Percentiles rank a stretch among this genome's conserved stretches.
phyloP scores from a whole-genome alignment of 2,329 filamentous ascomycete species.

The Aspergillus udagawae region DNA sequence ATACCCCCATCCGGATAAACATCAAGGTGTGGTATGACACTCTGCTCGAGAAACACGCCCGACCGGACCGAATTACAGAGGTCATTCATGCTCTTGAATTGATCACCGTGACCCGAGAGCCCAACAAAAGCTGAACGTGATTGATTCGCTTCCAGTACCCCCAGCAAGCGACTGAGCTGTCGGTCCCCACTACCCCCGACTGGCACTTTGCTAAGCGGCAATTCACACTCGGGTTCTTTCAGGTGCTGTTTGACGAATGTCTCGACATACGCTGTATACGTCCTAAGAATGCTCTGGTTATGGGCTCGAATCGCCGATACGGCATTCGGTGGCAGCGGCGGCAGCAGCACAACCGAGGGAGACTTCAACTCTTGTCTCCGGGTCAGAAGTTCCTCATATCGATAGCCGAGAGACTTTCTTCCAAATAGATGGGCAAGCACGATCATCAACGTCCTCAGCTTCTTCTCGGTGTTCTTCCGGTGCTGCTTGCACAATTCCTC shows the following conservation, averaged over 20 bases:
- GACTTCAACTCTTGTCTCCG: conserved; percentile 52
- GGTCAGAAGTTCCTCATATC: conserved; percentile 30
- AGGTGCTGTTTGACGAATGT: conserved; percentile 67
- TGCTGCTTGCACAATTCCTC: conserved; percentile 56
- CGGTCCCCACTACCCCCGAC: conserved; percentile 37
- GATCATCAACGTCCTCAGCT: conserved; percentile 60
- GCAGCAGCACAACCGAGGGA: conserved; percentile 63
- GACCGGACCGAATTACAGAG: conserved; percentile 62
- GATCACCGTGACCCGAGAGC: conserved; percentile 64
- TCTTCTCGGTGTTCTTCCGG: conserved; percentile 49
- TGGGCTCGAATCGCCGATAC: conserved; percentile 55
- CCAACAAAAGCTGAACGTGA: conserved; percentile 67
- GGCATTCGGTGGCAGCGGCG: conserved; percentile 57
- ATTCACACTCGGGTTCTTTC: conserved; percentile 46
- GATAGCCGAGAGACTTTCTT: conserved; percentile 46
- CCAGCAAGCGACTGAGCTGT: conserved; percentile 1
- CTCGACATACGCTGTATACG: conserved; percentile 65
- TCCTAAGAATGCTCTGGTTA: conserved; percentile 61
- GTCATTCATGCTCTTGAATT: conserved; percentile 62
- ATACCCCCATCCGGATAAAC: conserved; percentile 55
- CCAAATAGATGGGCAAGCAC: conserved; percentile 69
- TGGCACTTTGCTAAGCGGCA: conserved; percentile 58
- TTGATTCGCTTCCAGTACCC: conserved; percentile 14
- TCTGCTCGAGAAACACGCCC: conserved; percentile 70
- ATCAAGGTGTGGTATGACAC: conserved; percentile 65